A percentile compares a stretch with the other conserved stretches of the same genome.
phyloP scores from a whole-genome alignment of 2,329 filamentous ascomycete species.

The Fusarium incarnatum region DNA sequence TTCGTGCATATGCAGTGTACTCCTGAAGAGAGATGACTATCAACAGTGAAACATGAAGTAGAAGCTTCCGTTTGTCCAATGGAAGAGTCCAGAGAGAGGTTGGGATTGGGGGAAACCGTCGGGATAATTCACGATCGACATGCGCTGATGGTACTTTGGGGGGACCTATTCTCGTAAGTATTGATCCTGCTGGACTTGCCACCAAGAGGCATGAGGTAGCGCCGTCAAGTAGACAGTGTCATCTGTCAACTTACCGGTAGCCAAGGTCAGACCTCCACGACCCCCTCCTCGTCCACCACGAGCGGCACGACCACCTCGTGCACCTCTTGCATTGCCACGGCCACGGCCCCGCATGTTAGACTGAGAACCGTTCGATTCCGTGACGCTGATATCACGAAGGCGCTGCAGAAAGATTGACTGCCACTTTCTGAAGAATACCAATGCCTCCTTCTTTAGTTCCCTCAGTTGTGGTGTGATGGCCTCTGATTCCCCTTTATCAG shows the following conservation, averaged over 20 bases:
- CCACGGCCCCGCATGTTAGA: constrained; percentile 51
- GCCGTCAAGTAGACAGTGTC: neutral
- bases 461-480: constrained; percentile 61
- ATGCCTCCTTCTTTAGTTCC: constrained; percentile 75
- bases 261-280: constrained; percentile 47
- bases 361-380: constrained; percentile 51
- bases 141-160: constrained; percentile 57
- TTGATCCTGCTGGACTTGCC: neutral
- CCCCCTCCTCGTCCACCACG: constrained; percentile 50
- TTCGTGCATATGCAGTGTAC: constrained; percentile 79
- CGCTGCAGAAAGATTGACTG: constrained; percentile 75
- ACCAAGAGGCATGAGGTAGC: neutral
- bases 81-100: constrained; percentile 71
- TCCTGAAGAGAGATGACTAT: constrained; percentile 81
- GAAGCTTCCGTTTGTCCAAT: constrained; percentile 70
- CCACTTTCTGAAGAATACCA: constrained; percentile 85
- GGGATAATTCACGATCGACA: constrained; percentile 60
- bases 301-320: constrained; percentile 46
- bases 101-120: constrained; percentile 68
- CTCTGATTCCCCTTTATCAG: constrained; percentile 50
- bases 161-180: constrained; percentile 45
- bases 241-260: constrained; percentile 51
- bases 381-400: constrained; percentile 74
- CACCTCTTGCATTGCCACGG: constrained; percentile 48
- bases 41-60: constrained; percentile 79